phyloP scores from a whole-genome alignment of 1,139 yeast species.

The Suhomyces bokatorum region DNA sequence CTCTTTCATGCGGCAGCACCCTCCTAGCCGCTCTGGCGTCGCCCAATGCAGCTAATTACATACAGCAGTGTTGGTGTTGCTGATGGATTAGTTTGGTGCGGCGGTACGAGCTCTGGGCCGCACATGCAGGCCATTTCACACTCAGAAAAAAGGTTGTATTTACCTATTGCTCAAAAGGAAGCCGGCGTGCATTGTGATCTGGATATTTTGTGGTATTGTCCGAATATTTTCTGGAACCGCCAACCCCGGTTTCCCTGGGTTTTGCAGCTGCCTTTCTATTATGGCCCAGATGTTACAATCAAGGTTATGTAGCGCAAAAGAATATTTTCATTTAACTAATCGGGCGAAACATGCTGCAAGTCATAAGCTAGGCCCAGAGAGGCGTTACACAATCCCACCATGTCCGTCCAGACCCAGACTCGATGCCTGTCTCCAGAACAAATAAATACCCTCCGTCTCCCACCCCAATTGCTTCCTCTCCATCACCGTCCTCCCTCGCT shows the following conservation, averaged over 20 bases:
- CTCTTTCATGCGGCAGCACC: not conserved
- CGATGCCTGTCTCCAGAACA: not conserved
- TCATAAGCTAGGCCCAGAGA: conserved; percentile 8
- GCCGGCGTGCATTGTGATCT: conserved; percentile 1
- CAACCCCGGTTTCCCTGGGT: conserved; percentile 3
- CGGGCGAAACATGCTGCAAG: conserved; percentile 8
- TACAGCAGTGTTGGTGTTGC: conserved; percentile 5
- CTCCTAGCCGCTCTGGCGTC: too few species aligned
- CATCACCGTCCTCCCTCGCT: not conserved
- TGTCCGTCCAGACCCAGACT: not conserved
- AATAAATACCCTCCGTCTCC: conserved; percentile 9
- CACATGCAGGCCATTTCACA: conserved; percentile 3
- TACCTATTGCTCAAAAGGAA: conserved; percentile 11
- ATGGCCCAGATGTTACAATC: not conserved
- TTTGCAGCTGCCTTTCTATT: conserved; percentile 9
- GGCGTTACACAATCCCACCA: conserved; percentile 6
- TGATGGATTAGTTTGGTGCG: conserved; percentile 5
- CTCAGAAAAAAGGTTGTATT: conserved; percentile 2
- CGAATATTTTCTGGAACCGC: conserved; percentile 3
- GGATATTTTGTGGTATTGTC: conserved; percentile 8
- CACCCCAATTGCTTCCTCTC: not conserved
- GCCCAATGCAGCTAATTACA: conserved; percentile 7
- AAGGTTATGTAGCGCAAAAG: conserved; percentile 5
- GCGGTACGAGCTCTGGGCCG: not conserved
- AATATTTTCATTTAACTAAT: conserved; percentile 12